Evolutionary conservation across 2,329 filamentous ascomycete genomes (phyloP), one percentile per base, ranked within the genome.

Genomic region (Cordyceps fumosorosea): DNA sequence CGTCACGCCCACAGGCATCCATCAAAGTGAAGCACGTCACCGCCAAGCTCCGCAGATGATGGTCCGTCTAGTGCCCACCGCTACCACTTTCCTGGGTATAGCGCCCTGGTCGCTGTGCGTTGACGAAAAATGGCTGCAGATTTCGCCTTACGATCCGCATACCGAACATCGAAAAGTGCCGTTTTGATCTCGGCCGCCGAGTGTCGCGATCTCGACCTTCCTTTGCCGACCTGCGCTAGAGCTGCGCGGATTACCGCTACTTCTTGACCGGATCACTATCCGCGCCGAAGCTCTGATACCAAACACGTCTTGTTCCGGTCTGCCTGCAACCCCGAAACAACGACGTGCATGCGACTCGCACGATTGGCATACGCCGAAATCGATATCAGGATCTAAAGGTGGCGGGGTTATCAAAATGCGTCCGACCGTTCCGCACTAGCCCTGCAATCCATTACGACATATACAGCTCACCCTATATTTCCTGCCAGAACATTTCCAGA

Each of bases 141-240:
- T 62, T 56, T 56, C 59, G 42, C 53, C 32, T 62, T 50, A 22
- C 32, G 59, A 62, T 62, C 44, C 37, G 40, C 44, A 51, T 14
- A 6, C 42, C 24, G 16, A 54, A 20, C 42, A 55, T 62, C 59
- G 53, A 56, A 34, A 40, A 32, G 5, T 44, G 22, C 47, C n/a
- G 24, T 34, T 53, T 60, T 42, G 48, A 60, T 53, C 26, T 42
- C 18, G 24, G 24, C 48, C 24, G 12, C 22, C 3, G 6, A 34
- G 18, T 18, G 22, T 29, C n/a, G n/a, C 47, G 34, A 52, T 59
- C 47, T 26, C 48, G 22, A 12, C 10, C 5, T 37, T 14, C 11
- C 40, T n/a, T 45, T 48, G 12, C 26, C n/a, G 29, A 32, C 34
- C 5, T 22, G 29, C 48, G 48, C 57, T 51, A 60, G 48, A 60